phyloP scores from a whole-genome alignment of 2,329 filamentous ascomycete species.

The Aspergillus oerlinghausenensis region DNA sequence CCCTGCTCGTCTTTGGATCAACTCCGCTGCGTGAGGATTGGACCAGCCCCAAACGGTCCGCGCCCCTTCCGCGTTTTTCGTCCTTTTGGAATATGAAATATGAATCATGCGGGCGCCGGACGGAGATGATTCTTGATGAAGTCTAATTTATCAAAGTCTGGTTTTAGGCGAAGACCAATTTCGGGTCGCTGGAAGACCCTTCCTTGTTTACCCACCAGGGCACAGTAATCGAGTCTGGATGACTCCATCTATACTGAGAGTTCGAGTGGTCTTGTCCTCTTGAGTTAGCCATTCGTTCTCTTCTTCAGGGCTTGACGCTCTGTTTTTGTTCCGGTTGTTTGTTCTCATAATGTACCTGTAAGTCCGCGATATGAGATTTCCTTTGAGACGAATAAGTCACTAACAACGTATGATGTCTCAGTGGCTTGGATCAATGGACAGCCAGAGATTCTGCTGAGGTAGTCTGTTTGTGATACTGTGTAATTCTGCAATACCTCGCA shows the following conservation, averaged over 20 bases:
- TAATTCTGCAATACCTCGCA: slow-evolving; percentile 7
- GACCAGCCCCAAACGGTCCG: slow-evolving; percentile 11
- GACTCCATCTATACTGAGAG: slow-evolving; percentile 8
- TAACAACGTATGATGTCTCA: slow-evolving; percentile 11
- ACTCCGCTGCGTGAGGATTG: slow-evolving; percentile 12
- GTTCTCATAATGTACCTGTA: slow-evolving; percentile 11
- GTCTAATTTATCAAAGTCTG: slow-evolving; percentile 15
- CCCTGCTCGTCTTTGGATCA: slow-evolving; percentile 11
- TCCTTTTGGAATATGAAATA: not conserved
- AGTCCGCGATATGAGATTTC: slow-evolving; percentile 11
- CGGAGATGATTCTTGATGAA: slow-evolving; percentile 9
- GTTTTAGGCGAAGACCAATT: slow-evolving; percentile 12
- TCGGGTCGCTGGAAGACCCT: slow-evolving; percentile 19
- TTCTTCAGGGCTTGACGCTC: slow-evolving; percentile 28
- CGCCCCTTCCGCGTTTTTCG: slow-evolving; percentile 1
- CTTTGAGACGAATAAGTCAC: not conserved
- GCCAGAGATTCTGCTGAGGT: slow-evolving; percentile 13
- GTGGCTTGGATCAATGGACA: slow-evolving; percentile 11
- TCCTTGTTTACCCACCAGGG: slow-evolving; percentile 16
- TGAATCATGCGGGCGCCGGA: not conserved
- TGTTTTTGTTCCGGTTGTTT: slow-evolving; percentile 10
- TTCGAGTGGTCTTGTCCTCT: slow-evolving; percentile 10
- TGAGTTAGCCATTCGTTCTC: slow-evolving; percentile 16
- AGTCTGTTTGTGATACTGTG: slow-evolving; percentile 25
- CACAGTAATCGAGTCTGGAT: slow-evolving; percentile 9